Base-by-base conservation (phyloP, 345 rosid genomes). In the Clausena lansium region DNA sequence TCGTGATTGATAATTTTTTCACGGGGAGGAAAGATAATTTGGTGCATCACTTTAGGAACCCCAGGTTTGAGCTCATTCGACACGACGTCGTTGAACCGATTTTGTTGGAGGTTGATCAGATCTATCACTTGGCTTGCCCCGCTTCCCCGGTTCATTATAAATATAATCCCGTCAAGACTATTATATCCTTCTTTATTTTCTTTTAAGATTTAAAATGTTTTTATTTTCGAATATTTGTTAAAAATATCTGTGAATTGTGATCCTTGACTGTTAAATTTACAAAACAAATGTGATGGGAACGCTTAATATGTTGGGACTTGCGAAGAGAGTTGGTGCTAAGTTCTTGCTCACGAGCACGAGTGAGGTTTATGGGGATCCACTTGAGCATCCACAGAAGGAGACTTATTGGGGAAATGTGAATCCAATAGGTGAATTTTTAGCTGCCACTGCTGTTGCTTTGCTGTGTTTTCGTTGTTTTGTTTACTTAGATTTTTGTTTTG, bases 261-360 rank as follows among this genome's bases (percentile, higher is more conserved):
- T 88, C 90, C 96, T 89, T 93, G 79, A 90, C 88, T 52, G 59
- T 73, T 67, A 50, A 28, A 64, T 79, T 73, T 72, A 96, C 98
- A 96, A 96, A 95, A 96, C 98, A 4, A 96, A 96, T 89, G 99
- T 96, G 80, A 94, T 96, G 99, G 99, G 99, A 5, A 96, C 98
- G 17, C 92, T 96, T 71, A 94, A 96, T 80, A 92, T 96, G 99
- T 74, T 96, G 94, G 99, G 98, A 52, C 90, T 96, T 79, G 99
- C 99, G 9, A 96, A 96, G 95, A 92, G 99, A 83, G 95, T 96
- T 33, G 98, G 98, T 33, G 98, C 99, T 1, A 88, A 90, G 88
- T 96, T 96, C 88, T 77, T 96, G 92, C 90, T 96, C 7, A 94
- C 99, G 0, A 96, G 99, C 81, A 96, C 99, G 2, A 96, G 99